These are phyloP conservation scores for Schizochytrium sp. DNA, from an alignment of 108 stramenopile genomes.

Conservation along the genomic window DNA sequence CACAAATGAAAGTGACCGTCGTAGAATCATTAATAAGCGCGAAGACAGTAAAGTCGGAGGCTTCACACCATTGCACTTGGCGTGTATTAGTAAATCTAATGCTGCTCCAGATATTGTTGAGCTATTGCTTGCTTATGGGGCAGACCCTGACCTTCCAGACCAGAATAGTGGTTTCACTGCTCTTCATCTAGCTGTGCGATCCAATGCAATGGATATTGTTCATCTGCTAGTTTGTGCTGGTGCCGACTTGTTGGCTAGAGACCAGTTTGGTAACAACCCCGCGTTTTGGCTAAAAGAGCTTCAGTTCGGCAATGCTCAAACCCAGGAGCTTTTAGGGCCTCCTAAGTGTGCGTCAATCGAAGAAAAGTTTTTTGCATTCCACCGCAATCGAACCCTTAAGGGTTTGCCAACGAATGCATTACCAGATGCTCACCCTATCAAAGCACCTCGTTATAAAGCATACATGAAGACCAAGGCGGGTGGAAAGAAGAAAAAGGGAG, in stretches of 20 bases:
- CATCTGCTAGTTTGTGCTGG: conserved; percentile 20
- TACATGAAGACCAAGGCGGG: conserved; percentile 23
- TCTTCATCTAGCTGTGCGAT: conserved; percentile 15
- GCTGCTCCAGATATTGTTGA: conserved; percentile 2
- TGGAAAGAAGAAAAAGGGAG: not conserved
- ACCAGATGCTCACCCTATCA: not conserved
- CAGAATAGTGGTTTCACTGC: not conserved
- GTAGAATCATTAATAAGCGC: conserved; percentile 6
- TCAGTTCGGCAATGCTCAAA: not conserved
- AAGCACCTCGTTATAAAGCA: not conserved
- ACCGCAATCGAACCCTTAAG: not conserved
- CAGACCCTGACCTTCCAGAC: conserved; percentile 32
- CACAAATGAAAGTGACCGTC: not conserved
- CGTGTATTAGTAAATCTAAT: not conserved
- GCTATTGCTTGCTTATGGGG: conserved; percentile 24
- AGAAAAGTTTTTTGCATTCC: conserved; percentile 25
- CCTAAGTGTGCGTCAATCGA: not conserved
- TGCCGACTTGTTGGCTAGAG: conserved; percentile 26
- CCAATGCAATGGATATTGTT: not conserved
- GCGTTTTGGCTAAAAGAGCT: conserved; percentile 44
- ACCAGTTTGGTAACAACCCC: conserved; percentile 53
- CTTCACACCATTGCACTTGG: conserved; percentile 31
- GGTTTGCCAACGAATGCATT: not conserved
- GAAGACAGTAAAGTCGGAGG: conserved; percentile 30
- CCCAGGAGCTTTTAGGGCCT: not conserved